Conservation (phyloP, 73 alveolate species). For the Paramecium primaurelia region DNA sequence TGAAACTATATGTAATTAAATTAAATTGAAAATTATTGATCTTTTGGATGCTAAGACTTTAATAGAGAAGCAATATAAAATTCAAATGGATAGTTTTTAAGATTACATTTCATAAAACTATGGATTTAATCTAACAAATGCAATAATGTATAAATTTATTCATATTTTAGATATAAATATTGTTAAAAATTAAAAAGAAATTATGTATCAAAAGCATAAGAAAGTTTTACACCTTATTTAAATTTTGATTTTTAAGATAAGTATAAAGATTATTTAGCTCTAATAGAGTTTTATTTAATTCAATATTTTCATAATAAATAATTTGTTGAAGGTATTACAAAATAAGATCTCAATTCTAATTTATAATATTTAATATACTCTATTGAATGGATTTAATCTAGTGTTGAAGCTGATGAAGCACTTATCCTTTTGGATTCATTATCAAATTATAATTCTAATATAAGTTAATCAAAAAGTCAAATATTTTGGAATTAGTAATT, state of each 20-base stretch:
- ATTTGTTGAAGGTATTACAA: background rate
- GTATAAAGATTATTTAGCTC: background rate
- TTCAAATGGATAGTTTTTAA: background rate
- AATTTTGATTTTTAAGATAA: background rate
- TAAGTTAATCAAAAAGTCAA: background rate
- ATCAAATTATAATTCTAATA: background rate
- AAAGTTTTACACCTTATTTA: background rate
- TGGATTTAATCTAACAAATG: background rate
- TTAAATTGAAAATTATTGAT: background rate
- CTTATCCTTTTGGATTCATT: background rate
- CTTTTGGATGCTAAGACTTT: background rate
- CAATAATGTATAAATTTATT: background rate
- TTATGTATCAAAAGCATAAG: background rate
- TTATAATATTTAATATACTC: background rate
- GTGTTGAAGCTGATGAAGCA: background rate
- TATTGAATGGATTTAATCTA: constrained; percentile 13
- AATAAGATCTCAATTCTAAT: background rate
- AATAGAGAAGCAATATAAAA: background rate
- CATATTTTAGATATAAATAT: background rate
- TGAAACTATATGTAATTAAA: background rate
- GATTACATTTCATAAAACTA: background rate
- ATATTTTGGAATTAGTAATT: background rate
- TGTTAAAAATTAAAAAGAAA: background rate
- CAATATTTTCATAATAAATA: background rate
- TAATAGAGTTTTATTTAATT: background rate